These are phyloP conservation scores for Penicillium maclennaniae DNA, from an alignment of 495 filamentous ascomycete genomes.

Conservation along the genomic window DNA sequence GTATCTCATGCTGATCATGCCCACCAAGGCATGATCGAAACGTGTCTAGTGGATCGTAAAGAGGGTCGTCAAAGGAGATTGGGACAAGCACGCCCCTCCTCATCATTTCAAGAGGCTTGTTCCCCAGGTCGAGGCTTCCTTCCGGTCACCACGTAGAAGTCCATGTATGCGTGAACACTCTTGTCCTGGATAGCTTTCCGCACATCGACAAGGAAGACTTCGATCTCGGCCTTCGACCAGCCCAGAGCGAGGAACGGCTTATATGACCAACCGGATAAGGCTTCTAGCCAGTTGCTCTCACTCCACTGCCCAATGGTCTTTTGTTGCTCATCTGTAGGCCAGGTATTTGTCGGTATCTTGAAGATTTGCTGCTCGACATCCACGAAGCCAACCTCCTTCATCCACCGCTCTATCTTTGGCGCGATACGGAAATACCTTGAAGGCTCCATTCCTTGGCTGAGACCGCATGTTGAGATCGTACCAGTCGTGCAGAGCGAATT, in stretches of 20 bases:
- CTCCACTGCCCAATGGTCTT: conserved; percentile 46
- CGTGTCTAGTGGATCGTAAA: conserved; percentile 7
- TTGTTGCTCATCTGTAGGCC: conserved; percentile 54
- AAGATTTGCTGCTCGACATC: conserved; percentile 54
- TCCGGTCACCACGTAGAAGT: conserved; percentile 52
- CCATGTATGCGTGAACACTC: conserved; percentile 52
- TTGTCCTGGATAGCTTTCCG: conserved; percentile 52
- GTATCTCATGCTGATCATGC: conserved; percentile 37
- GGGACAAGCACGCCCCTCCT: not conserved
- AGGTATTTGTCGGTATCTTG: conserved; percentile 57
- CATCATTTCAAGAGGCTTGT: conserved; percentile 5
- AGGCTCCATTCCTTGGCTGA: conserved; percentile 44
- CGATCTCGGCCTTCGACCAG: conserved; percentile 48
- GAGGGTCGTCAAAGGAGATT: conserved; percentile 9
- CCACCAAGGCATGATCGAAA: conserved; percentile 14
- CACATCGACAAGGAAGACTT: conserved; percentile 59
- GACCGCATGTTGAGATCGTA: conserved; percentile 45
- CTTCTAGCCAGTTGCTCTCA: conserved; percentile 40
- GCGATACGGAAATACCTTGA: conserved; percentile 50
- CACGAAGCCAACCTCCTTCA: conserved; percentile 58
- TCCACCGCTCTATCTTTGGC: conserved; percentile 50
- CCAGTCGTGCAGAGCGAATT: conserved; percentile 50
- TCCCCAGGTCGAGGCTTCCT: conserved; percentile 44
- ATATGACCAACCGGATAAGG: conserved; percentile 44
- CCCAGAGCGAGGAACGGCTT: conserved; percentile 41